Evolutionary conservation across 208 protist genomes (phyloP).

Genomic region (Trypanosomatidae sp.): DNA sequence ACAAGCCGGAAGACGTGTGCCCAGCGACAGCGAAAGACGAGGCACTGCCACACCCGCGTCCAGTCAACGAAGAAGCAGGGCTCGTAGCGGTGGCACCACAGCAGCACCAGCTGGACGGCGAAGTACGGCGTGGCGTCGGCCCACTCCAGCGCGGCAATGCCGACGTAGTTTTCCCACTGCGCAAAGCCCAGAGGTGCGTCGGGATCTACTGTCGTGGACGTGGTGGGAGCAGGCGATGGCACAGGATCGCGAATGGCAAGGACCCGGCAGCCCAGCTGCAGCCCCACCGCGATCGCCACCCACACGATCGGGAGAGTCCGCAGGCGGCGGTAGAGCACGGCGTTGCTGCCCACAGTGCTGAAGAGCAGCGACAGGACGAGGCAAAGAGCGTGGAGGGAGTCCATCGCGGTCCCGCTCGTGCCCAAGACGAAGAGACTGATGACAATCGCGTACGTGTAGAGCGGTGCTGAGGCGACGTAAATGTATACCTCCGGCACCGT

Average conservation of each 20-base stretch:
- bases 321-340: slow-evolving; percentile 23
- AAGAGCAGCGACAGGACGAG: slow-evolving; percentile 24
- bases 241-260: too few relatives aligned
- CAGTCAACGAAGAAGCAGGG: slow-evolving; percentile 10
- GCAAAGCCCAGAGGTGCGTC: too few relatives aligned
- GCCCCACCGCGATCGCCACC: slow-evolving; percentile 16
- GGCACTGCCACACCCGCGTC: slow-evolving; percentile 16
- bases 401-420: slow-evolving; percentile 16
- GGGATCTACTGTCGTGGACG: too few relatives aligned
- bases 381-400: slow-evolving; percentile 13
- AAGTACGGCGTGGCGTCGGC: slow-evolving; percentile 13
- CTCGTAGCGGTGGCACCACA: slow-evolving; percentile 28
- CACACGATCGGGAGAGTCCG: slow-evolving; percentile 20
- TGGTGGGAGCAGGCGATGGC: too few relatives aligned
- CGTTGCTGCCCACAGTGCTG: slow-evolving; percentile 21
- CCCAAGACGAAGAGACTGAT: slow-evolving; percentile 25
- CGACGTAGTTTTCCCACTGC: background rate
- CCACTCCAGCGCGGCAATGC: slow-evolving; percentile 4
- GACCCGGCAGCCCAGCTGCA: slow-evolving; percentile 16
- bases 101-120: slow-evolving; percentile 18
- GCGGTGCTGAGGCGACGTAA: slow-evolving; percentile 3
- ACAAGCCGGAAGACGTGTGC: slow-evolving; percentile 6
- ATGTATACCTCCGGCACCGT: slow-evolving; percentile 9
- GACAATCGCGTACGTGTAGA: slow-evolving; percentile 24
- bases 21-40: slow-evolving; percentile 27